Evolutionary conservation across 257 asterid species (phyloP), one percentile per base, ranked within the genome.

Genomic region (Striga asiatica): DNA sequence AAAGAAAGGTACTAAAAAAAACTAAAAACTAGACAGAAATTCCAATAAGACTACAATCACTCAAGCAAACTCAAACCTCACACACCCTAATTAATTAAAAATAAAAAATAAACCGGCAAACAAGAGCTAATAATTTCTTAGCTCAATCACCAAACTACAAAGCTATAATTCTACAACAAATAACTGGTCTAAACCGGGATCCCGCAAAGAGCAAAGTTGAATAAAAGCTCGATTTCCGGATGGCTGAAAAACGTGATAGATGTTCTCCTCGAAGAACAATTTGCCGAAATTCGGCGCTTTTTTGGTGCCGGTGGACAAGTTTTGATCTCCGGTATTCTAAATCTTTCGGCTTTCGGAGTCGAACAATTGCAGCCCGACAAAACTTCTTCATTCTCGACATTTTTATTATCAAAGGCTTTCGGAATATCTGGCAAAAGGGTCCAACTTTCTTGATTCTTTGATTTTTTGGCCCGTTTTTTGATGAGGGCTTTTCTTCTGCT

Each of bases 301-400:
- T 76, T 81, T 2, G 94, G 94, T 0, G 94, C 82, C 8, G 84
- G 89, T 1, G 94, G 94, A 41, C 94, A 83, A 7, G 84, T 83
- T 31, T 52, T 66, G 13, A 81, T 70, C 54, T 76, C 89, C 63
- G 94, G 94, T 50, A 83, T 83, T 27, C 75, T 69, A 61, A 28
- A 74, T 39, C 76, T 83, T 25, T 83, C 66, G 1, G 82, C 78
- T 56, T 66, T 83, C 0, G 94, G 94, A 8, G 94, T 83, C 0
- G 70, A 56, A 48, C 93, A 83, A n/a, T n/a, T n/a, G n/a, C n/a
- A n/a, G n/a, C n/a, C n/a, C n/a, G n/a, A n/a, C n/a, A n/a, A n/a
- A n/a, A 52, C 6, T 50, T 50, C 55, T 20, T 49, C 56, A 27
- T 25, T 50, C 6, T 27, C 41, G 14, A 43, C 16, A 29, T 23